These are phyloP conservation scores for Thymus mandschuricus DNA, from an alignment of 257 asterid genomes.

Conservation along the genomic window DNA sequence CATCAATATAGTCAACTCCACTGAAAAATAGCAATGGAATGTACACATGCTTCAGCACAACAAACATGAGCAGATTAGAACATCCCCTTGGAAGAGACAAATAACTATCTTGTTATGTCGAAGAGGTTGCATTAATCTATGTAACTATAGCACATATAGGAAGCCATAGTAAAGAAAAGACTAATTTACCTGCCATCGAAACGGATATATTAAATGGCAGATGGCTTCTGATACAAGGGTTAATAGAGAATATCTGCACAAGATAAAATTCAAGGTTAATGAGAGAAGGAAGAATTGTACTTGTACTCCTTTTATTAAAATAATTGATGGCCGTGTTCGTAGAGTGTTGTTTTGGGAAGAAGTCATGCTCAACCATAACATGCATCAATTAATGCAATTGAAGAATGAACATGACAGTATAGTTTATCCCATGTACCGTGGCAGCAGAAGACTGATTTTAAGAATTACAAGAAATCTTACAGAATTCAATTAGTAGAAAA, in stretches of 20 bases:
- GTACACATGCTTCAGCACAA: constrained; percentile 98
- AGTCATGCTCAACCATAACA: background rate
- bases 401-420: background rate
- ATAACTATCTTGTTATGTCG: constrained; percentile 29
- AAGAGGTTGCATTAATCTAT: constrained; percentile 19
- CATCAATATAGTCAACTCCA: constrained; percentile 99
- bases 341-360: background rate
- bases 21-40: constrained; percentile 98
- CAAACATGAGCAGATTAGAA: constrained; percentile 62
- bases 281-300: background rate
- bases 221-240: constrained; percentile 97
- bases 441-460: constrained; percentile 17
- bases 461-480: constrained; percentile 4
- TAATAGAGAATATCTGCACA: constrained; percentile 87
- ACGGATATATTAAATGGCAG: constrained; percentile 97
- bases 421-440: background rate
- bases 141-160: constrained; percentile 29
- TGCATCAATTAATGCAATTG: background rate
- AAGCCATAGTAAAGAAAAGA: constrained; percentile 26
- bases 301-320: too few relatives aligned
- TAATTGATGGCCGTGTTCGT: background rate
- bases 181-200: constrained; percentile 92
- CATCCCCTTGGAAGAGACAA: constrained; percentile 37
- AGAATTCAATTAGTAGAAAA: constrained; percentile 9
- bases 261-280: constrained; percentile 8